phyloP scores from a whole-genome alignment of 441 rosid species.

The Biscutella laevigata region DNA sequence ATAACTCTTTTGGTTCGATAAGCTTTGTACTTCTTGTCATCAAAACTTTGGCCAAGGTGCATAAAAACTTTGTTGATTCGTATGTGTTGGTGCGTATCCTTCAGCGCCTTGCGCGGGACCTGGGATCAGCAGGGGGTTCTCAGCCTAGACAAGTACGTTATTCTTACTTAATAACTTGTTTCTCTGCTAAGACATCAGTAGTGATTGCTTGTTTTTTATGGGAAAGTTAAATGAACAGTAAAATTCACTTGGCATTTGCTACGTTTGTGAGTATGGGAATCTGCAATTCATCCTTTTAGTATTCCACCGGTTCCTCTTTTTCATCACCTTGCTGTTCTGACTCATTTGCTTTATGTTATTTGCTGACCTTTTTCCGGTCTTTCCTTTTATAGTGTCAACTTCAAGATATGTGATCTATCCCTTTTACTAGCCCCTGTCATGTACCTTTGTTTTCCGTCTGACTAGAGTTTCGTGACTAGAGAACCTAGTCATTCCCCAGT shows the following conservation, averaged over 20 bases:
- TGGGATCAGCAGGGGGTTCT: conserved; percentile 82
- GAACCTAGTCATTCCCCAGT: conserved; percentile 4
- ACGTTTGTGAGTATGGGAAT: conserved; percentile 1
- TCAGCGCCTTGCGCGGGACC: conserved; percentile 88
- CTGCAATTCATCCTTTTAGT: conserved; percentile 1
- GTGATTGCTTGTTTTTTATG: conserved; percentile 1
- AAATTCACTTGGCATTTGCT: conserved; percentile 1
- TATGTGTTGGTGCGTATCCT: conserved; percentile 71
- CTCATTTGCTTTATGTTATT: conserved; percentile 10
- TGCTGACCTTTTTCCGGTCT: neutral
- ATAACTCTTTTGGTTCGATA: conserved; percentile 60
- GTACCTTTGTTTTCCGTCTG: neutral
- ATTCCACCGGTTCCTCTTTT: neutral
- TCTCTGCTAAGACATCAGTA: conserved; percentile 2
- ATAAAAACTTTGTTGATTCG: conserved; percentile 73
- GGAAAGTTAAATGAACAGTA: neutral
- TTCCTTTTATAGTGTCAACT: neutral
- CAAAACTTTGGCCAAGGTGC: conserved; percentile 84
- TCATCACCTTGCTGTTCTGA: conserved; percentile 3
- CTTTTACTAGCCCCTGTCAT: neutral
- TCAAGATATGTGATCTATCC: neutral
- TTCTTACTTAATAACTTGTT: conserved; percentile 10
- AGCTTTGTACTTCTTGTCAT: conserved; percentile 92
- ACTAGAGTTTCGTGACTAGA: neutral
- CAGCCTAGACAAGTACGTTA: conserved; percentile 77